phyloP scores from a whole-genome alignment of 1,139 yeast genomes.

The Blastobotrys illinoisensis region DNA sequence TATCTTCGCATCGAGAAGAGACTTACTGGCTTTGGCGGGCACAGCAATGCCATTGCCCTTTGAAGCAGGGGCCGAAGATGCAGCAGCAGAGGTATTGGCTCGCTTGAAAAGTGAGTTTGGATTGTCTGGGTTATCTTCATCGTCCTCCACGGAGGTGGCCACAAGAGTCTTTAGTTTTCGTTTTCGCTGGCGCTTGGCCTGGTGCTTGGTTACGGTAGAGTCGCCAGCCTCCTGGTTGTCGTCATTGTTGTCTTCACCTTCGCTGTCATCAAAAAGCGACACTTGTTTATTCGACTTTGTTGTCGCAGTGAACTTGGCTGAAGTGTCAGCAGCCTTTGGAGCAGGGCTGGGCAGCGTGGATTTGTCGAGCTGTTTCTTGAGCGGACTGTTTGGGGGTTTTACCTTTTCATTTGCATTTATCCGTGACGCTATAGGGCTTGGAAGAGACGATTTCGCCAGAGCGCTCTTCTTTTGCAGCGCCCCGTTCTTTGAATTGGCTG shows the following conservation, averaged over 20 bases:
- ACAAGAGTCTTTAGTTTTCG: constrained; percentile 14
- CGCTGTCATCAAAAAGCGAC: constrained; percentile 19
- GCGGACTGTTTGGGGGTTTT: not conserved
- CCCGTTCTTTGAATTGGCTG: not conserved
- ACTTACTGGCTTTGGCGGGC: constrained; percentile 2
- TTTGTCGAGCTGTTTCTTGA: not conserved
- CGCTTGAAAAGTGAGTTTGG: constrained; percentile 23
- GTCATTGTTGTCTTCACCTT: constrained; percentile 8
- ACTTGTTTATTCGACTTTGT: constrained; percentile 18
- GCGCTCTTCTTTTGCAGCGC: not conserved
- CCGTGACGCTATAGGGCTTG: not conserved
- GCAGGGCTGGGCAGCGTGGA: not conserved
- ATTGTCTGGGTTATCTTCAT: constrained; percentile 18
- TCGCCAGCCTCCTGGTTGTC: constrained; percentile 4
- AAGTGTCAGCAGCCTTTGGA: not conserved
- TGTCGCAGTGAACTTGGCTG: constrained; percentile 12
- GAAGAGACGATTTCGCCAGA: not conserved
- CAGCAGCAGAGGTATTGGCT: constrained; percentile 8
- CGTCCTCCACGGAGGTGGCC: constrained; percentile 12
- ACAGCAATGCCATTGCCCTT: not conserved
- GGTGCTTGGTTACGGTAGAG: constrained; percentile 2
- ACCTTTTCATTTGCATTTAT: not conserved
- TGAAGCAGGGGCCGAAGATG: not conserved
- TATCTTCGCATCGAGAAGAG: constrained; percentile 14
- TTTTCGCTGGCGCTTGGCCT: constrained; percentile 6